These are phyloP conservation scores for Candida boidinii DNA, from an alignment of 805 yeast species.

Conservation along the genomic window DNA sequence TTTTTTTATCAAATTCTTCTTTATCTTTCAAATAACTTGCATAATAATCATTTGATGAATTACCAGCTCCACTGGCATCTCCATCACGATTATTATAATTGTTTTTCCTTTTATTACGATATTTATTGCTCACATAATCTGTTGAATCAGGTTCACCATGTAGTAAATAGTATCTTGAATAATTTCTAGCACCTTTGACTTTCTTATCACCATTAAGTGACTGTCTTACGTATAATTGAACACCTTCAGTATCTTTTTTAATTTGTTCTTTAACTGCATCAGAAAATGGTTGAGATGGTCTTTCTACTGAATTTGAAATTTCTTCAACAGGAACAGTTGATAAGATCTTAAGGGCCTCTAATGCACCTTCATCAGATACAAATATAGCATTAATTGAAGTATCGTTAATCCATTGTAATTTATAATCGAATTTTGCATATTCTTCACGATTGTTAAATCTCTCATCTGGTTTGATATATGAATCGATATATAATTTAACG, in stretches of 20 bases:
- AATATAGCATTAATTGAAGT: constrained; percentile 48
- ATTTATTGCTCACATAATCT: constrained; percentile 16
- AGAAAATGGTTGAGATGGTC: neutral
- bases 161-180: constrained; percentile 54
- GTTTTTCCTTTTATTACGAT: constrained; percentile 6
- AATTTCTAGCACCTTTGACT: constrained; percentile 44
- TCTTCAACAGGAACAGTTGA: neutral
- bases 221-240: constrained; percentile 35
- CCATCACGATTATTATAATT: constrained; percentile 1
- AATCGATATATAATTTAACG: constrained; percentile 46
- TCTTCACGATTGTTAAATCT: constrained; percentile 19
- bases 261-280: constrained; percentile 6
- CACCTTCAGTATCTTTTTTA: constrained; percentile 12
- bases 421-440: constrained; percentile 24
- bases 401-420: constrained; percentile 63
- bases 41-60: constrained; percentile 5
- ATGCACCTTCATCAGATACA: constrained; percentile 22
- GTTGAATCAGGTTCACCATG: constrained; percentile 63
- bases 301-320: neutral
- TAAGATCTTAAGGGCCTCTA: constrained; percentile 11
- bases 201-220: constrained; percentile 49
- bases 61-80: constrained; percentile 3
- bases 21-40: constrained; percentile 4
- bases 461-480: constrained; percentile 28
- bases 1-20: neutral